Evolutionary conservation across 257 asterid genomes (phyloP).

Genomic region (Datura wrightii): DNA sequence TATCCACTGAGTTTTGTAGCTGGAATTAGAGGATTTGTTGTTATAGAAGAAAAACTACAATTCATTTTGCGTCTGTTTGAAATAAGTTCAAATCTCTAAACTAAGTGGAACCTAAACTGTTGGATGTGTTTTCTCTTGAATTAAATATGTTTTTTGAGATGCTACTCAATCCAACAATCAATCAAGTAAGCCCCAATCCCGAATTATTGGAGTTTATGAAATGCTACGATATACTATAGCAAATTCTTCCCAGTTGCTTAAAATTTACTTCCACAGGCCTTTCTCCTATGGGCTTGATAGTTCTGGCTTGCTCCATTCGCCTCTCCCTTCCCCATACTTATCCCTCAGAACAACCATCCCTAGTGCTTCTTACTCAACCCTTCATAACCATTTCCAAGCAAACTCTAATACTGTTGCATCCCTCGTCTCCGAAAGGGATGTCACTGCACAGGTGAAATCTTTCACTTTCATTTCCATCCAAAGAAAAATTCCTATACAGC

Average conservation of each 20-base stretch:
- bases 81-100: neutral
- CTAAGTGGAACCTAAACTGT: neutral
- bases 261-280: neutral
- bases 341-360: neutral
- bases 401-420: neutral
- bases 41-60: neutral
- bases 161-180: constrained; percentile 7
- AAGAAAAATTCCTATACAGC: neutral
- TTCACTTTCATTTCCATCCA: neutral
- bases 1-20: neutral
- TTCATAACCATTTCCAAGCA: neutral
- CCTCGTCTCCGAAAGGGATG: neutral
- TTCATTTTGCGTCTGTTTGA: neutral
- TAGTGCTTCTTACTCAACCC: neutral
- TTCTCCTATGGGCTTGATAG: neutral
- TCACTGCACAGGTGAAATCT: neutral
- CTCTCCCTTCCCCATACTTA: neutral
- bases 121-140: neutral
- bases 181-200: neutral
- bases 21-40: constrained; percentile 12
- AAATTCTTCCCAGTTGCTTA: neutral
- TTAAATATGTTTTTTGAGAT: neutral
- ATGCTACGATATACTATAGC: neutral
- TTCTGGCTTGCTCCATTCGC: neutral
- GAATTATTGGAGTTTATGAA: neutral